Percentiles rank a stretch among this genome's conserved stretches.
Conservation (phyloP, 1,284 basidiomycete genomes). For the Trametes pubescens region DNA sequence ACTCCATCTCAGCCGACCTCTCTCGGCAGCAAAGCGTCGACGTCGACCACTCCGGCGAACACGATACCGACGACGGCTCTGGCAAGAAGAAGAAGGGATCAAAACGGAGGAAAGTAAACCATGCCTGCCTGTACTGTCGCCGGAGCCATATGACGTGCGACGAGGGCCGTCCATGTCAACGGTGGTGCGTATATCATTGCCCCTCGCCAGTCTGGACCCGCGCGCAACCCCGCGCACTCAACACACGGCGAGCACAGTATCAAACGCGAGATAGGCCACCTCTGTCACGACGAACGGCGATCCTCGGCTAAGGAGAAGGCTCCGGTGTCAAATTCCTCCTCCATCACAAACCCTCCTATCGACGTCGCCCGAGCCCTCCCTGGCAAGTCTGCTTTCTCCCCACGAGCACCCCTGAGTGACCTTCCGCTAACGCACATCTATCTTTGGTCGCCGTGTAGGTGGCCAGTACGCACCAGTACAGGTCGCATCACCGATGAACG, state of each 20-base stretch:
- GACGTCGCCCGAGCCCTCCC: constrained; percentile 40
- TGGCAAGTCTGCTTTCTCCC: constrained; percentile 36
- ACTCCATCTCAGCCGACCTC: constrained; percentile 35
- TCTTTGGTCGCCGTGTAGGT: constrained; percentile 14
- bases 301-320: constrained; percentile 56
- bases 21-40: constrained; percentile 30
- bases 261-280: constrained; percentile 90
- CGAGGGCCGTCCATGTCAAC: constrained; percentile 87
- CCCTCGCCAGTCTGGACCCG: background rate
- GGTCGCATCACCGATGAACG: constrained; percentile 44
- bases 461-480: constrained; percentile 41
- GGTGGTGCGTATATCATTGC: constrained; percentile 69
- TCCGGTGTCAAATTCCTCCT: constrained; percentile 44
- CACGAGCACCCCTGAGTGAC: constrained; percentile 18
- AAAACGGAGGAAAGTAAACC: constrained; percentile 85
- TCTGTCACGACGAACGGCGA: constrained; percentile 88
- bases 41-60: constrained; percentile 29
- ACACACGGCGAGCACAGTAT: constrained; percentile 59
- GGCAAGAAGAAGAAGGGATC: constrained; percentile 46
- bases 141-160: constrained; percentile 96
- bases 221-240: constrained; percentile 13
- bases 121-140: constrained; percentile 93
- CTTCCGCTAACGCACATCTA: constrained; percentile 27
- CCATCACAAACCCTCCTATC: constrained; percentile 40
- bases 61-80: constrained; percentile 35